Base-by-base conservation (phyloP, 768 basidiomycete species). In the Suillus tomentosus region DNA sequence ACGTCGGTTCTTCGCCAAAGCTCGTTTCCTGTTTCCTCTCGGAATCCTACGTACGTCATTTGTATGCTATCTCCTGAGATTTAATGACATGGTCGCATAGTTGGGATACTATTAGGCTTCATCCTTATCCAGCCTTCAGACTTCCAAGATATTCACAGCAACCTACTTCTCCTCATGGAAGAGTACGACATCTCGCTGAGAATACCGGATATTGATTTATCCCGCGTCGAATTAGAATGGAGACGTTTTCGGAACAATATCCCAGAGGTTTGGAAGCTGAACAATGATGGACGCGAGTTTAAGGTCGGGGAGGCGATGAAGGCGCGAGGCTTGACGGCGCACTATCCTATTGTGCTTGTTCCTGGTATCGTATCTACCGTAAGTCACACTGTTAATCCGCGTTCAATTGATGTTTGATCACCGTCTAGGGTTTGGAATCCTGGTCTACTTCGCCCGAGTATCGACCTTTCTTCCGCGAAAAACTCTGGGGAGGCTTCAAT, bases 311-410 rank as follows among this genome's bases (percentile, higher is more conserved):
- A 91, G 61, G 76, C 76, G 40, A 85, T 91, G 71, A 86, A 85
- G 62, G 83, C 77, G 5, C 82, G 86, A 50, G 90, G 89, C 2
- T 76, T 92, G 60, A 79, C 78, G 60, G 93, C 92, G 7, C 76
- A 88, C 62, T 82, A 92, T 73, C 95, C 95, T 1, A 85, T 96
- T 14, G 82, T 96, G 3, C 79, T 97, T n/a, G 84, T 96, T 31
- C 95, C 95, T 5, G 95, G 95, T 2, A 89, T 96, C 59, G 87
- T 96, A 43, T 95, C 93, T 1, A 96, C 95, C 1, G 92, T 91
- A 65, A 61, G 85, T 74, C 27, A 58, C 39, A 17, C 36, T 50
- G 34, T 62, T 58, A 64, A 54, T 48, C 22, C 2, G 36, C 27
- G 45, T 56, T 17, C 31, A 10, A 8, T 6, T 11, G 1, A 53